Conservation (phyloP, 305 asterid species). For the Coffea humblotiana region DNA sequence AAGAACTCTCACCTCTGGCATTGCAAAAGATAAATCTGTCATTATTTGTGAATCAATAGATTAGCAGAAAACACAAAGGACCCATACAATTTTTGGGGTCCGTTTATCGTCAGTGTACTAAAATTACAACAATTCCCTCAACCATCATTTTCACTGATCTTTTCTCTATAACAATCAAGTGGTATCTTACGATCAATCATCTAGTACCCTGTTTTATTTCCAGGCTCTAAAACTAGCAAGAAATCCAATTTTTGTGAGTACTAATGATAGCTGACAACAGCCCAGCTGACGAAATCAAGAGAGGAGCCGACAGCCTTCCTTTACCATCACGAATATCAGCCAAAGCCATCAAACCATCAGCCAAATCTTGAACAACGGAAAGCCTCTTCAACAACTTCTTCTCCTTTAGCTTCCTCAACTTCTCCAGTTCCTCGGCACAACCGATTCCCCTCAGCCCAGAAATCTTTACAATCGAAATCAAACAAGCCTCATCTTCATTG, state of each 20-base stretch:
- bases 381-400: constrained; percentile 81
- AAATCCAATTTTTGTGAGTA: constrained; percentile 88
- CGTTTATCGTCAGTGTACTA: background rate
- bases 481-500: constrained; percentile 50
- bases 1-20: background rate
- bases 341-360: constrained; percentile 83
- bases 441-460: constrained; percentile 45
- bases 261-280: constrained; percentile 78
- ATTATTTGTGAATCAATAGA: background rate
- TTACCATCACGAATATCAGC: constrained; percentile 80
- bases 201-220: constrained; percentile 18
- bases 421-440: constrained; percentile 46
- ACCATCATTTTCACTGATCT: background rate
- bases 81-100: background rate
- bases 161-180: background rate
- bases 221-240: constrained; percentile 37
- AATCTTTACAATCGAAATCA: constrained; percentile 45
- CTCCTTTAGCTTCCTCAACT: constrained; percentile 59
- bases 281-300: constrained; percentile 72
- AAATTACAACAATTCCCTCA: background rate
- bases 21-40: background rate
- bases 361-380: constrained; percentile 79
- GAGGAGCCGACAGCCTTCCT: constrained; percentile 60
- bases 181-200: background rate
- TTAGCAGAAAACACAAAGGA: background rate